Evolutionary conservation across 768 basidiomycete genomes (phyloP).

Genomic region (Strobilomyces echinocephalus): DNA sequence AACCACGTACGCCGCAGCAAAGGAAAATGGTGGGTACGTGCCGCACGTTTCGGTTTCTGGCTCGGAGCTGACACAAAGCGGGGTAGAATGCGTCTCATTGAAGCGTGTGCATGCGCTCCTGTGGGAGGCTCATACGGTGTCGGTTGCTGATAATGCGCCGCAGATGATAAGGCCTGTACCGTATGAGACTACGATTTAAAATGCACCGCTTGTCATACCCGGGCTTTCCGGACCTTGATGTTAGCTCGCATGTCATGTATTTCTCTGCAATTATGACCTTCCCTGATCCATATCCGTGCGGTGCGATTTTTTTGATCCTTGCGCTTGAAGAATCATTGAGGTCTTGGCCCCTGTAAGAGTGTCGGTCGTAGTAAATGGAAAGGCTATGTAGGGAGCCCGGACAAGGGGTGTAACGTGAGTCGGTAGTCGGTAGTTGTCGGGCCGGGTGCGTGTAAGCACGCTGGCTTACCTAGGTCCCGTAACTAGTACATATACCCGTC

Average conservation of each 20-base stretch:
- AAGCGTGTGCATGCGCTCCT: slow-evolving; percentile 85
- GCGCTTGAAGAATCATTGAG: no score
- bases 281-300: background rate
- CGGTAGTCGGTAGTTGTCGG: no score
- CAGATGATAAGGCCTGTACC: slow-evolving; percentile 90
- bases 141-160: slow-evolving; percentile 68
- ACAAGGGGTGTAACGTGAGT: no score
- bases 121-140: slow-evolving; percentile 73
- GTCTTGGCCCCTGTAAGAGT: no score
- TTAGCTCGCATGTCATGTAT: slow-evolving; percentile 12
- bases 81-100: slow-evolving; percentile 69
- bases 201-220: slow-evolving; percentile 7
- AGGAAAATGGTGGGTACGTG: slow-evolving; percentile 74
- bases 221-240: slow-evolving; percentile 8
- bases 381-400: no score
- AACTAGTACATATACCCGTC: no score
- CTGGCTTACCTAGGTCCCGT: no score
- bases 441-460: no score
- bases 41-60: background rate
- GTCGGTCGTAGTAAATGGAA: no score
- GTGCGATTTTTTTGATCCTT: no score
- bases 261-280: slow-evolving; percentile 20
- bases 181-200: slow-evolving; percentile 96
- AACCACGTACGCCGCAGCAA: slow-evolving; percentile 88
- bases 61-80: background rate